A percentile compares a stretch with the other conserved stretches of the same genome.
Conservation (phyloP, 805 yeast species). For the Wickerhamiella brachini region DNA sequence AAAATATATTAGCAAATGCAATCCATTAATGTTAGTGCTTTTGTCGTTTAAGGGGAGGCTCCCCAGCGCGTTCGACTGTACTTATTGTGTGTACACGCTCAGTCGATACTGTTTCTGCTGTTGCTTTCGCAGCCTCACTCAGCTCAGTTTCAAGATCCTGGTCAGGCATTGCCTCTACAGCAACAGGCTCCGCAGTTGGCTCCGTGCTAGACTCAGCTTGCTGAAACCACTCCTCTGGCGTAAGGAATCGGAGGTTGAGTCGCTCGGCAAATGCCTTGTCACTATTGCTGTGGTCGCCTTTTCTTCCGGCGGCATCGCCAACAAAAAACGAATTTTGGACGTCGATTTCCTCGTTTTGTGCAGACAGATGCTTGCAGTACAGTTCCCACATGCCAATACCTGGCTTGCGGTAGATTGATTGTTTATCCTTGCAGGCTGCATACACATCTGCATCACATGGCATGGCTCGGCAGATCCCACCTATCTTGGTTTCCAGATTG, state of each 20-base stretch:
- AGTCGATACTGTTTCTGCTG: no score
- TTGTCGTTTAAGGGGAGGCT: no score
- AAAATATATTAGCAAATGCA: not conserved
- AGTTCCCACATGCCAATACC: constrained; percentile 60
- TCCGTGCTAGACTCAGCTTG: no score
- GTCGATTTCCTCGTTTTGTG: constrained; percentile 25
- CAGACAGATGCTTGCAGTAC: constrained; percentile 30
- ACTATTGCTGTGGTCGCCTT: constrained; percentile 62
- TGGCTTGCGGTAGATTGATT: constrained; percentile 41
- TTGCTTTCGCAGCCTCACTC: not conserved
- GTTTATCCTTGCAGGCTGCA: constrained; percentile 42
- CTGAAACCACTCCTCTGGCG: constrained; percentile 61
- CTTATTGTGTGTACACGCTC: no score
- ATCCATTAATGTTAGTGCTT: not conserved
- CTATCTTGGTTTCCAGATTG: constrained; percentile 21
- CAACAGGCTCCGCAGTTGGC: no score
- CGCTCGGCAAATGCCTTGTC: constrained; percentile 58
- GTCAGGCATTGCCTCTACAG: no score
- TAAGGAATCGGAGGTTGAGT: constrained; percentile 38
- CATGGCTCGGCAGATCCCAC: constrained; percentile 5
- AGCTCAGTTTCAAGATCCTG: not conserved
- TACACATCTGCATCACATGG: constrained; percentile 26
- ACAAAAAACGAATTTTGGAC: constrained; percentile 43
- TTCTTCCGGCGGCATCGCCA: constrained; percentile 96
- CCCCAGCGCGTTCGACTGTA: no score